Conservation (phyloP, 2,329 filamentous ascomycete genomes). For the Colletotrichum tropicale region DNA sequence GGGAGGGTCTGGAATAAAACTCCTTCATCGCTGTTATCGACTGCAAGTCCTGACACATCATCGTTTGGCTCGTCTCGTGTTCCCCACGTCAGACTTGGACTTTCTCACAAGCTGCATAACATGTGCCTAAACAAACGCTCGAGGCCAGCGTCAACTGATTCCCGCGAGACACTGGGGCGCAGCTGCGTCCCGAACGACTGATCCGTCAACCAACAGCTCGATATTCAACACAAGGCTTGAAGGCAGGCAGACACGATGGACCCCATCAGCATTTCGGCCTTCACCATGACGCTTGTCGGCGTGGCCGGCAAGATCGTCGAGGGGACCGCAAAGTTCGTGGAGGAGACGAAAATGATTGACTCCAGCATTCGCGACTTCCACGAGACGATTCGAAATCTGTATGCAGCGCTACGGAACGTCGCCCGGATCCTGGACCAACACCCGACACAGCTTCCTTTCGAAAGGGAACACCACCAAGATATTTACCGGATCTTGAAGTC, state of each 20-base stretch:
- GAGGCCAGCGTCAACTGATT: not conserved
- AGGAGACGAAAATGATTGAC: constrained; percentile 18
- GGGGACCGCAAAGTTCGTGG: constrained; percentile 25
- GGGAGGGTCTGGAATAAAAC: not conserved
- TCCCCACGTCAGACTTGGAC: not conserved
- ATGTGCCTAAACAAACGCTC: not conserved
- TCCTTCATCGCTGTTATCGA: not conserved
- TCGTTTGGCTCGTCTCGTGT: not conserved
- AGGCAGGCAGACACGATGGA: constrained; percentile 20
- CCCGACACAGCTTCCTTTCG: constrained; percentile 23
- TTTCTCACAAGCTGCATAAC: not conserved
- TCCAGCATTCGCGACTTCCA: constrained; percentile 25
- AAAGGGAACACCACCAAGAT: constrained; percentile 27
- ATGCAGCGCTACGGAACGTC: constrained; percentile 21
- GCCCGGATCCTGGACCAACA: constrained; percentile 21
- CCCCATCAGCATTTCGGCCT: constrained; percentile 23
- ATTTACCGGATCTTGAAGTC: constrained; percentile 27
- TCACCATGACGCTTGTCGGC: constrained; percentile 22
- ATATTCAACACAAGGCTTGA: not conserved
- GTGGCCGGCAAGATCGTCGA: constrained; percentile 23
- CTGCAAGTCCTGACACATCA: not conserved
- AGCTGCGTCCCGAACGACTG: not conserved
- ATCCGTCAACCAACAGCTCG: not conserved
- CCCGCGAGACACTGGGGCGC: not conserved
- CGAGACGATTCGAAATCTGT: constrained; percentile 25